Conservation (phyloP, 139 green algal species). For the Tetratostichococcus sp. region DNA sequence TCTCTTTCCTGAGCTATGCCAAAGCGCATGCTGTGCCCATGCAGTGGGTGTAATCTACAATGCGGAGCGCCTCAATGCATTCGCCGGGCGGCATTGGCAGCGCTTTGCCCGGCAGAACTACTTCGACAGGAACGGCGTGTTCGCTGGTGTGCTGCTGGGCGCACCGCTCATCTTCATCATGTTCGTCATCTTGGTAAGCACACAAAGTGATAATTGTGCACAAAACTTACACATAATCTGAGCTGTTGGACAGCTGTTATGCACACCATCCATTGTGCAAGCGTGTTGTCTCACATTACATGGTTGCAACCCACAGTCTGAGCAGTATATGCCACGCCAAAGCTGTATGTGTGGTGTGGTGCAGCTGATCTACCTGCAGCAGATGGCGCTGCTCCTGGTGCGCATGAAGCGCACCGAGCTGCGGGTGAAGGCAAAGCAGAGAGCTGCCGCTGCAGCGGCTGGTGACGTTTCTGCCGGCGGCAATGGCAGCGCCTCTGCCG, state of each 20-base stretch:
- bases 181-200: conserved; percentile 42
- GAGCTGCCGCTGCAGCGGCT: neutral
- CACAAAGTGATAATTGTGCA: no score
- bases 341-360: neutral
- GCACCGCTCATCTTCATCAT: conserved; percentile 46
- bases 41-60: conserved; percentile 37
- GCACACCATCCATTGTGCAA: no score
- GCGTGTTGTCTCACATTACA: no score
- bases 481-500: neutral
- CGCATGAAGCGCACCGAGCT: conserved; percentile 46
- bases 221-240: no score
- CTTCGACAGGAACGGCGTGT: conserved; percentile 49
- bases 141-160: conserved; percentile 42
- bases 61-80: conserved; percentile 41
- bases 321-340: neutral
- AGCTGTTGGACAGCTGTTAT: no score
- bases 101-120: conserved; percentile 48
- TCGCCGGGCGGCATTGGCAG: conserved; percentile 31
- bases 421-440: conserved; percentile 22
- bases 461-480: no score
- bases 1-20: no score
- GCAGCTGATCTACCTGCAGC: conserved; percentile 35
- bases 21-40: no score
- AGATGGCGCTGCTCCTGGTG: conserved; percentile 19
- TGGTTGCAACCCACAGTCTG: no score